These are phyloP conservation scores for Geotrichum reessii DNA, from an alignment of 1,139 yeast species.

Conservation along the genomic window DNA sequence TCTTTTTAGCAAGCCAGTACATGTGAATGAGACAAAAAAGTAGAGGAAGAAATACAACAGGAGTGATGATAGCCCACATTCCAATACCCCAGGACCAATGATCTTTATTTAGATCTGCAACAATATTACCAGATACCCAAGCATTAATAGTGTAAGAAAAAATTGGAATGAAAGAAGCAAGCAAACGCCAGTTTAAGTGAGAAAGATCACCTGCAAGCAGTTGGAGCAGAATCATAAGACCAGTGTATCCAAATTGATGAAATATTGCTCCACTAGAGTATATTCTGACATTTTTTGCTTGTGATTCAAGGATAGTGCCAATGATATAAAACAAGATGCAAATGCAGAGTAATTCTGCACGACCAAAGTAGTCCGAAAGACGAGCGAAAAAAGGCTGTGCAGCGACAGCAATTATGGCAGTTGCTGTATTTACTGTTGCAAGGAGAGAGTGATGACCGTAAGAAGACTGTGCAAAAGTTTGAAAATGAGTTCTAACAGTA, in stretches of 20 bases:
- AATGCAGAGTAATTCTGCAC: slow-evolving; percentile 51
- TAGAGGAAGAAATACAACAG: slow-evolving; percentile 57
- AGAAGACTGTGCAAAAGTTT: slow-evolving; percentile 51
- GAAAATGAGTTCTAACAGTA: slow-evolving; percentile 47
- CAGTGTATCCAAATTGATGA: slow-evolving; percentile 66
- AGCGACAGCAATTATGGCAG: slow-evolving; percentile 64
- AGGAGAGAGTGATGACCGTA: slow-evolving; percentile 55
- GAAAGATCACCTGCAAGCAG: slow-evolving; percentile 62
- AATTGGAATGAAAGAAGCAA: slow-evolving; percentile 57
- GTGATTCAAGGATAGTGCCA: slow-evolving; percentile 68
- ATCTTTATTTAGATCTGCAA: slow-evolving; percentile 35
- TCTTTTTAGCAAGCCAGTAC: slow-evolving; percentile 48
- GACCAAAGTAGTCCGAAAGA: slow-evolving; percentile 64
- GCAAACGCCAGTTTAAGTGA: slow-evolving; percentile 62
- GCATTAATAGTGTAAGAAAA: slow-evolving; percentile 69
- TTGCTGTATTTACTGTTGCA: slow-evolving; percentile 59
- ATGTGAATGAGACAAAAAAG: slow-evolving; percentile 50
- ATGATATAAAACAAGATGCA: slow-evolving; percentile 56
- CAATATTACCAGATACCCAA: slow-evolving; percentile 64
- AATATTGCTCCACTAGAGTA: slow-evolving; percentile 72
- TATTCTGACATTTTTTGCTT: slow-evolving; percentile 56
- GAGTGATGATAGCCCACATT: slow-evolving; percentile 75
- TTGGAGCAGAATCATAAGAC: slow-evolving; percentile 51
- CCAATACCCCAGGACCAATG: slow-evolving; percentile 72
- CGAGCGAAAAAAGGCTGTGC: slow-evolving; percentile 67